phyloP scores from a whole-genome alignment of 371 early-diverging fungal genomes.

The Catenaria anguillulae region DNA sequence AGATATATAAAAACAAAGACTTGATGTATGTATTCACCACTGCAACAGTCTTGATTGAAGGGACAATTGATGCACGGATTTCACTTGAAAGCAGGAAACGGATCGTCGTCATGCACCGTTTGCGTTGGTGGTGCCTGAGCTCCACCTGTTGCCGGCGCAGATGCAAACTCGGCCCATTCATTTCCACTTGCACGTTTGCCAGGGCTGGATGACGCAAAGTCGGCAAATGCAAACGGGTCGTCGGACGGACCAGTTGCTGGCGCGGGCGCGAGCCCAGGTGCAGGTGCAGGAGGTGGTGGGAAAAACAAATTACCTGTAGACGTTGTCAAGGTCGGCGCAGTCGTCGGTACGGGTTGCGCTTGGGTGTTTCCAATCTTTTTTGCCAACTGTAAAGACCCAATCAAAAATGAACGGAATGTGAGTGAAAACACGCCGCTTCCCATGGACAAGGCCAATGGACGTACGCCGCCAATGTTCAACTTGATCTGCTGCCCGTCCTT shows the following conservation, averaged over 20 bases:
- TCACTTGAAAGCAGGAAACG: too few species aligned
- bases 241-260: not conserved
- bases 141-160: too few species aligned
- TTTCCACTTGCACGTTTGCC: not conserved
- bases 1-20: too few species aligned
- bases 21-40: too few species aligned
- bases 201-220: not conserved
- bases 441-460: slow-evolving; percentile 33
- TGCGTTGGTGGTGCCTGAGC: too few species aligned
- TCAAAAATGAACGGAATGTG: not conserved
- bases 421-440: too few species aligned
- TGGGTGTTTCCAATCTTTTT: not conserved
- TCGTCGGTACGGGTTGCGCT: not conserved
- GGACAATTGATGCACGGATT: too few species aligned
- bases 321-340: not conserved
- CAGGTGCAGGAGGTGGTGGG: not conserved
- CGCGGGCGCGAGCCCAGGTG: not conserved
- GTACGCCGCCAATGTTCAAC: slow-evolving; percentile 53
- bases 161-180: not conserved
- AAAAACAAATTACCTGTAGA: not conserved
- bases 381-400: not conserved
- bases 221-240: not conserved
- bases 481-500: slow-evolving; percentile 76
- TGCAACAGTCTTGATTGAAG: too few species aligned
- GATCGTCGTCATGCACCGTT: too few species aligned